Percentiles rank a stretch among this genome's conserved stretches.
Conservation (phyloP, 345 rosid species). For the Camelina neglecta region DNA sequence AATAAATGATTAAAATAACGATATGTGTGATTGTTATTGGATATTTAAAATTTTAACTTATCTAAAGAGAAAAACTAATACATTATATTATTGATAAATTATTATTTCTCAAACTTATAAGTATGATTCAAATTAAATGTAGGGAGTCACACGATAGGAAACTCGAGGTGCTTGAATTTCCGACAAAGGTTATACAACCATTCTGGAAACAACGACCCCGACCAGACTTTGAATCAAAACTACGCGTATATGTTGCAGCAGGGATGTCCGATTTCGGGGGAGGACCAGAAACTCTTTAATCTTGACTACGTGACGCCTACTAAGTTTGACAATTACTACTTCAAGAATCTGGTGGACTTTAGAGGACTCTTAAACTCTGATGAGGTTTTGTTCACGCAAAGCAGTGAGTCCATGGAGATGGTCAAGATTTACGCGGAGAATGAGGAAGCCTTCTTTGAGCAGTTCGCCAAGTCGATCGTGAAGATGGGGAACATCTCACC, state of each 20-base stretch:
- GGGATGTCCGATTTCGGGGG: slow-evolving; percentile 56
- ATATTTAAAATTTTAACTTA: background rate
- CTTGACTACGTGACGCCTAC: slow-evolving; percentile 63
- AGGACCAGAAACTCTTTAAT: slow-evolving; percentile 55
- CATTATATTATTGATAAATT: background rate
- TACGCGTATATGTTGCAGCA: slow-evolving; percentile 56
- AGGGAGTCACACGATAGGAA: slow-evolving; percentile 75
- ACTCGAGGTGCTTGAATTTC: slow-evolving; percentile 61
- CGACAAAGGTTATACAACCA: slow-evolving; percentile 70
- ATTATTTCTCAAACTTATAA: background rate
- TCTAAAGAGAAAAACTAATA: background rate
- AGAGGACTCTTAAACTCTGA: slow-evolving; percentile 68
- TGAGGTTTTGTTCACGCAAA: slow-evolving; percentile 58
- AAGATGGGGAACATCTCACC: slow-evolving; percentile 65
- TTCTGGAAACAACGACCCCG: slow-evolving; percentile 61
- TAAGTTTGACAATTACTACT: slow-evolving; percentile 66
- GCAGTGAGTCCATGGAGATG: slow-evolving; percentile 47
- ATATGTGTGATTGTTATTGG: background rate
- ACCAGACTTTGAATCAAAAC: slow-evolving; percentile 50
- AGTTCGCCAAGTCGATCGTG: slow-evolving; percentile 65
- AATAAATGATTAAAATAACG: background rate
- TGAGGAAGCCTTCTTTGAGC: slow-evolving; percentile 55
- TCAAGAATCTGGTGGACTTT: slow-evolving; percentile 58
- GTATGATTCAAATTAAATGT: slow-evolving; percentile 17
- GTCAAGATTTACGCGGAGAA: slow-evolving; percentile 55